Percentiles rank a stretch among this genome's conserved stretches.
Evolutionary conservation across 2,329 filamentous ascomycete species (phyloP).

Genomic region (Penicillium occitanis): DNA sequence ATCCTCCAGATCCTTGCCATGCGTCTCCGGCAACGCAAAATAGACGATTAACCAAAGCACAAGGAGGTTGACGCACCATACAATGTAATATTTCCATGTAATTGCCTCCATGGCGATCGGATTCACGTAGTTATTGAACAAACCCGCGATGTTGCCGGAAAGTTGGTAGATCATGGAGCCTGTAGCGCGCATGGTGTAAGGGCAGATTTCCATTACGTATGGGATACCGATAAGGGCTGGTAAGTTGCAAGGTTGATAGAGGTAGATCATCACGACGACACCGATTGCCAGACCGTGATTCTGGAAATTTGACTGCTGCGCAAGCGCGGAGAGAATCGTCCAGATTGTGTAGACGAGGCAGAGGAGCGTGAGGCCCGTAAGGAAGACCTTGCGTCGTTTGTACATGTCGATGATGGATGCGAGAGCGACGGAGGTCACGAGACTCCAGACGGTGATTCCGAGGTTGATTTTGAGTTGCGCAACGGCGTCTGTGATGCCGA

Average conservation of each 20-base stretch:
- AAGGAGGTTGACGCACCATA: background rate
- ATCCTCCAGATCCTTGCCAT: constrained; percentile 67
- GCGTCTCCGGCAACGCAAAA: constrained; percentile 59
- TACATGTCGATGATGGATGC: background rate
- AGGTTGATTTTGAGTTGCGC: background rate
- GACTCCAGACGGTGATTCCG: background rate
- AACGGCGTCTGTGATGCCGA: background rate
- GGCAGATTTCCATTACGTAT: constrained; percentile 1
- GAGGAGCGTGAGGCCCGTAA: background rate
- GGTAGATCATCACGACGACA: background rate
- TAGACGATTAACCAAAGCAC: constrained; percentile 26
- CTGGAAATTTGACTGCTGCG: background rate
- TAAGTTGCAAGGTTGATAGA: background rate
- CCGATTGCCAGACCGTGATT: background rate
- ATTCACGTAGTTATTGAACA: background rate
- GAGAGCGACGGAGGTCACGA: background rate
- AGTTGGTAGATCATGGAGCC: background rate
- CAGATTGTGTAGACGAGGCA: background rate
- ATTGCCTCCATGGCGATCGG: background rate
- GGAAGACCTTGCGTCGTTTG: background rate
- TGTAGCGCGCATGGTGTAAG: background rate
- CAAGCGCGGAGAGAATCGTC: background rate
- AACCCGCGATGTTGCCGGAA: background rate
- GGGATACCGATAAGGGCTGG: background rate
- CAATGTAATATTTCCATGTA: constrained; percentile 2